Percentiles rank a stretch among this genome's conserved stretches.
These are phyloP conservation scores for Vinca major DNA, from an alignment of 305 asterid species.

Conservation along the genomic window DNA sequence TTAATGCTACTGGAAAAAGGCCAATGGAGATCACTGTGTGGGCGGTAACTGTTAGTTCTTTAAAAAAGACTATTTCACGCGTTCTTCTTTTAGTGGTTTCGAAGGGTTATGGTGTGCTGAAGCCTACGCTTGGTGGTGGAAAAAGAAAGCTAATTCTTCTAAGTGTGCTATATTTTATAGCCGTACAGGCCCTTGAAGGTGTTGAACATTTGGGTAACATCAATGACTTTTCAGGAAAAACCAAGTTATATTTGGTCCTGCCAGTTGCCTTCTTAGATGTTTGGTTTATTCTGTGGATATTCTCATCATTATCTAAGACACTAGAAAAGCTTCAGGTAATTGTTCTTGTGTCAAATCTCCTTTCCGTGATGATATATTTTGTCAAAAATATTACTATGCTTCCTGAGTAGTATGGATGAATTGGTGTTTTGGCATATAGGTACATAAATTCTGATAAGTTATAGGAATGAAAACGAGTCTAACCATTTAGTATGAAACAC, in stretches of 20 bases:
- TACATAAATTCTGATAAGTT: background rate
- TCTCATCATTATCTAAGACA: constrained; percentile 32
- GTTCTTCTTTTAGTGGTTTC: constrained; percentile 33
- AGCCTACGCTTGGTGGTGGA: constrained; percentile 29
- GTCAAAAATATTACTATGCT: background rate
- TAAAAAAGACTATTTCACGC: constrained; percentile 30
- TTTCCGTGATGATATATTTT: background rate
- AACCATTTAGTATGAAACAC: background rate
- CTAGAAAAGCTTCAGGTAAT: constrained; percentile 34
- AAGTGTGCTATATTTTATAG: constrained; percentile 20
- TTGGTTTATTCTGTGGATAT: constrained; percentile 33
- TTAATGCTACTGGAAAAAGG: constrained; percentile 28
- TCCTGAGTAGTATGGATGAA: background rate
- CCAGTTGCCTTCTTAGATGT: constrained; percentile 36
- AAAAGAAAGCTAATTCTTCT: constrained; percentile 22
- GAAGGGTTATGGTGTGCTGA: constrained; percentile 35
- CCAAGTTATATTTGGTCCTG: constrained; percentile 27
- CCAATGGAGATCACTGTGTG: constrained; percentile 33
- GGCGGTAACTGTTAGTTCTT: constrained; percentile 29
- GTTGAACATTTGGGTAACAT: constrained; percentile 30
- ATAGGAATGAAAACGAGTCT: background rate
- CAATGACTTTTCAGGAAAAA: constrained; percentile 33
- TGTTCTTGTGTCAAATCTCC: constrained; percentile 7
- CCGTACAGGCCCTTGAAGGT: constrained; percentile 30
- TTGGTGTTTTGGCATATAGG: background rate